Conservation (phyloP, 2,329 filamentous ascomycete species). For the Fusarium albidum region DNA sequence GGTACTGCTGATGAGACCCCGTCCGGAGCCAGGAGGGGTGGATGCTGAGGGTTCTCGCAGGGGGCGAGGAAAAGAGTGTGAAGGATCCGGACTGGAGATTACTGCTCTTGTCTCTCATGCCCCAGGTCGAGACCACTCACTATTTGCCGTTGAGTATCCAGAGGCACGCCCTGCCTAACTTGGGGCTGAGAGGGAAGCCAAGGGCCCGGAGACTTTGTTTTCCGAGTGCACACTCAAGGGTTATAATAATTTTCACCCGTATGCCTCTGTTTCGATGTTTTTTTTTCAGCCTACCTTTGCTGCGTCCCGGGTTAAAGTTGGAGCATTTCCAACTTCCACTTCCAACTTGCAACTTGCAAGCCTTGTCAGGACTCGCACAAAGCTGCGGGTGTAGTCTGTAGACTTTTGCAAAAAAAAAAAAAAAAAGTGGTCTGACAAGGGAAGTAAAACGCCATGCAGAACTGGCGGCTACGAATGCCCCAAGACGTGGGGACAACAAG, state of each 20-base stretch:
- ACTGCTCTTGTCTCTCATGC: background rate
- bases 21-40: background rate
- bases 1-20: constrained; percentile 2
- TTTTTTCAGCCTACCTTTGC: too few relatives aligned
- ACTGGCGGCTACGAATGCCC: constrained; percentile 5
- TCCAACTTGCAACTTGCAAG: too few relatives aligned
- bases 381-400: background rate
- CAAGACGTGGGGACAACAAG: constrained; percentile 7
- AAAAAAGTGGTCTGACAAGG: constrained; percentile 32
- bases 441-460: constrained; percentile 28
- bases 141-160: too few relatives aligned
- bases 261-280: too few relatives aligned
- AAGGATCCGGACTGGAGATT: constrained; percentile 6
- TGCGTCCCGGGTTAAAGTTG: too few relatives aligned
- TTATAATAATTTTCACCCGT: too few relatives aligned
- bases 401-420: constrained; percentile 8
- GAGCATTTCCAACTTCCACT: too few relatives aligned
- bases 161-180: background rate
- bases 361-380: background rate
- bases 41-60: constrained; percentile 2
- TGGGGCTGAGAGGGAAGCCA: constrained; percentile 1
- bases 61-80: background rate
- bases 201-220: too few relatives aligned
- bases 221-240: too few relatives aligned
- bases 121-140: background rate